phyloP scores from a whole-genome alignment of 2,329 filamentous ascomycete species.

The Pestalotiopsis fici region DNA sequence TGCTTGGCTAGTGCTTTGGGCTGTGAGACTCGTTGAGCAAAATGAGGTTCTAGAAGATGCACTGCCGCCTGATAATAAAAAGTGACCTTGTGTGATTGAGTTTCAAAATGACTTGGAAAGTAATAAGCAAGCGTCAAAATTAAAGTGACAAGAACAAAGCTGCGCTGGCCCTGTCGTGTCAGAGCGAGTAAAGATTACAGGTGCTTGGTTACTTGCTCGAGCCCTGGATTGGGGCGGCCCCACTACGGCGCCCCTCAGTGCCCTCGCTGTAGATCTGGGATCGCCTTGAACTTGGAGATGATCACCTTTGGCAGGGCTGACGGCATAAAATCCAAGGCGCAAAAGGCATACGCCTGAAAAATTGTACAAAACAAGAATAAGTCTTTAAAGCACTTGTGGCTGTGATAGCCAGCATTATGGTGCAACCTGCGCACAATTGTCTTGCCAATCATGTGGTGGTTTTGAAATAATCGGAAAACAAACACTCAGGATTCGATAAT shows the following conservation, averaged over 20 bases:
- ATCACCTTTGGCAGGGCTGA: not conserved
- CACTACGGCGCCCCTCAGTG: not conserved
- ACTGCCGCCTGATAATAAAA: not conserved
- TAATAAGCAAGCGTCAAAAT: not conserved
- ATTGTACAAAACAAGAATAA: not conserved
- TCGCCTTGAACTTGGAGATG: not conserved
- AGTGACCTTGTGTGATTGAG: not conserved
- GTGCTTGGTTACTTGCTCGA: no score
- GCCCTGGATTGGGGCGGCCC: not conserved
- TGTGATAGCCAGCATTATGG: no score
- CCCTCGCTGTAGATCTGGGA: not conserved
- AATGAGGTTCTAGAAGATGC: not conserved
- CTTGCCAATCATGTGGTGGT: no score
- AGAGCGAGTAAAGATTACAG: not conserved
- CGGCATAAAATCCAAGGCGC: not conserved
- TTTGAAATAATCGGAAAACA: no score
- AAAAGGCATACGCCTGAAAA: not conserved
- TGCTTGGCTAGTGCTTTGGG: not conserved
- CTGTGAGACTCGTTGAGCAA: not conserved
- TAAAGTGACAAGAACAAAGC: not conserved
- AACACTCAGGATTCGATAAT: not conserved
- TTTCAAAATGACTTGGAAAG: not conserved
- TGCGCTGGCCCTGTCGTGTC: not conserved
- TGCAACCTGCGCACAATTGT: no score
- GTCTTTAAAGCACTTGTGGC: not conserved